Evolutionary conservation across 306 rosid genomes (phyloP).

Genomic region (Cucumis sativus): DNA sequence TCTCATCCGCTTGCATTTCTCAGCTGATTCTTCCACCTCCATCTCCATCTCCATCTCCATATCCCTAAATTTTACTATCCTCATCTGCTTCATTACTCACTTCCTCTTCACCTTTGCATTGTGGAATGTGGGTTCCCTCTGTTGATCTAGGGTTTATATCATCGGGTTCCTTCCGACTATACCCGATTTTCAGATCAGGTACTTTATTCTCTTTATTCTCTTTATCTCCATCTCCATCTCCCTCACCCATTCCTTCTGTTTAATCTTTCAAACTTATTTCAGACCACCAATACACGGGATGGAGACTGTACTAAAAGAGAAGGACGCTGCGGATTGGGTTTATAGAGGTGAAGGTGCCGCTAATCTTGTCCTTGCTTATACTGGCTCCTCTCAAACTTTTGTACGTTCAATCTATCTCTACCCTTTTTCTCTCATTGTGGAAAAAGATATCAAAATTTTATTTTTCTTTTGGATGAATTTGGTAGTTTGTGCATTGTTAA

Average conservation of each 20-base stretch:
- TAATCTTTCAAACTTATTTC: background rate
- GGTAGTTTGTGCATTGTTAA: background rate
- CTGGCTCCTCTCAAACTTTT: slow-evolving; percentile 50
- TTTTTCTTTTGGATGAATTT: background rate
- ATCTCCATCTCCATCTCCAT: background rate
- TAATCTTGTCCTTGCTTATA: slow-evolving; percentile 69
- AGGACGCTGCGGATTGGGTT: slow-evolving; percentile 58
- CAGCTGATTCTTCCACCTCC: background rate
- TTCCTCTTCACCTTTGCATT: background rate
- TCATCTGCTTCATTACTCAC: background rate
- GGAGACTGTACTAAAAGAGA: slow-evolving; percentile 33
- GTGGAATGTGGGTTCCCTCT: background rate
- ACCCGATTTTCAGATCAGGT: background rate
- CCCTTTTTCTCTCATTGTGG: background rate
- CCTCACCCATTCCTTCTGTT: no score
- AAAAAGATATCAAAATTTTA: no score
- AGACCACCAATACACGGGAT: slow-evolving; percentile 18
- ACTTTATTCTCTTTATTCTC: background rate
- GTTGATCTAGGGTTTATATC: slow-evolving; percentile 7
- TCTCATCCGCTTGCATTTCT: background rate
- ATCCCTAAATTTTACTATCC: background rate
- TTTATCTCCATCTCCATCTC: background rate
- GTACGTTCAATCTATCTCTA: slow-evolving; percentile 21
- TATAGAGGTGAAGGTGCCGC: slow-evolving; percentile 98
- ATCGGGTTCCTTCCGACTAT: background rate